Evolutionary conservation across 1,284 basidiomycete species (phyloP), one percentile per base, ranked within the genome.

Genomic region (Cutaneotrichosporon cavernicola): DNA sequence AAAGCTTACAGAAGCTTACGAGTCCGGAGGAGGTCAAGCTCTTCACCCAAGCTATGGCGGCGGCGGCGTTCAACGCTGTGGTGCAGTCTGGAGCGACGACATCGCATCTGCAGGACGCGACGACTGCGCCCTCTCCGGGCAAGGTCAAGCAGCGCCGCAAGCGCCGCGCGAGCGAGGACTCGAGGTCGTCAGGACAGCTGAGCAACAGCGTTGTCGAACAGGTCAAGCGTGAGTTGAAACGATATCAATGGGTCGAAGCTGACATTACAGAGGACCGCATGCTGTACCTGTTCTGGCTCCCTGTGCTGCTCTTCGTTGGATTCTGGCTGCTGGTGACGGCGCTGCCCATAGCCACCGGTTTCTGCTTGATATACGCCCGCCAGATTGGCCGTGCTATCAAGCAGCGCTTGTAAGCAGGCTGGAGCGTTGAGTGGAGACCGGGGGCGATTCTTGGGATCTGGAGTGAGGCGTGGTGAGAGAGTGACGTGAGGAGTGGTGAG

Each of bases 261-360:
- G 51, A 63, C 59, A 16, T 52, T 58, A 70, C 72, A 91, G 92
- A 91, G 79, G 93, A 97, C 78, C 88, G 88, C 56, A 97, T 97
- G 94, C 86, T 97, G 56, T 81, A 94, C 58, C 81, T 91, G 63
- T 97, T 97, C 84, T 97, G 94, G 94, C 85, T 97, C 70, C 94
- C 94, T 4, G 91, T 95, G 69, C 83, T 97, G 36, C 71, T 77
- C 13, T 79, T 79, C 58, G 74, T 79, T 14, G 76, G 76, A 18
- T 79, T 79, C 59, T 79, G 77, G 77, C 64, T 78, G n/a, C 58
- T 76, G 5, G 75, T 79, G 56, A 73, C 76, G 8, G 76, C 76
- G 16, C 64, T 79, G 31, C 77, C 77, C 4, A 75, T 79, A 56
- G 73, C 72, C 49, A 78, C 77, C 5, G 76, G 75, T 3, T 77